These are phyloP conservation scores for Neckera pumila DNA, from an alignment of 225 moss, liverwort and hornwort species.

Conservation along the genomic window DNA sequence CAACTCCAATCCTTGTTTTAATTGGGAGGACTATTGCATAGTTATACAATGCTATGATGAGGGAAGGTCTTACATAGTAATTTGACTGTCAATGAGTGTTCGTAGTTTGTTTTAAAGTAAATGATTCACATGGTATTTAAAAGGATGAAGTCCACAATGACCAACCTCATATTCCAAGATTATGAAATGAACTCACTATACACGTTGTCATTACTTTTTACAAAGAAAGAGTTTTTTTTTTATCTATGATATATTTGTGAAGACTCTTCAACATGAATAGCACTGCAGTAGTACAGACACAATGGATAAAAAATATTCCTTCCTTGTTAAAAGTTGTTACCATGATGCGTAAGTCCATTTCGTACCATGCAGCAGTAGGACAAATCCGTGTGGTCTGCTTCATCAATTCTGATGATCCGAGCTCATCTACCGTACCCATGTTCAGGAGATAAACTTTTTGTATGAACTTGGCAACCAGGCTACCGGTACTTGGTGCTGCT, in stretches of 20 bases:
- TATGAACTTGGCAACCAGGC: background rate
- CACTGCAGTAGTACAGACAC: background rate
- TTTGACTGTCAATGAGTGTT: background rate
- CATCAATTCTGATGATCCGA: background rate
- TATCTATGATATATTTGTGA: background rate
- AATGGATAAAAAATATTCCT: background rate
- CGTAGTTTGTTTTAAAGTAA: background rate
- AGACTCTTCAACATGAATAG: background rate
- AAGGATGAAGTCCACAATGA: background rate
- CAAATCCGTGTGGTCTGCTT: background rate
- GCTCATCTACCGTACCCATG: no score
- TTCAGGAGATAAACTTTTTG: background rate
- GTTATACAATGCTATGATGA: background rate
- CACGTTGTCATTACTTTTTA: background rate
- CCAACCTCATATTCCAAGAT: background rate
- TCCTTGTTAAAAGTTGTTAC: background rate
- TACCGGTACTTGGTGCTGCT: no score
- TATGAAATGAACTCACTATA: background rate
- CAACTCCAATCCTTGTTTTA: no score
- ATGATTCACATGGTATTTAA: fast-evolving
- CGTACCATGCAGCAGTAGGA: background rate
- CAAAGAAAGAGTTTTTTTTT: background rate
- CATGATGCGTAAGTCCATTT: background rate
- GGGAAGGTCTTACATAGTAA: background rate
- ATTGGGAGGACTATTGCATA: no score